A percentile compares a stretch with the other conserved stretches of the same genome.
phyloP scores from a whole-genome alignment of 2,329 filamentous ascomycete species.

The Verticillium zaregamsianum region DNA sequence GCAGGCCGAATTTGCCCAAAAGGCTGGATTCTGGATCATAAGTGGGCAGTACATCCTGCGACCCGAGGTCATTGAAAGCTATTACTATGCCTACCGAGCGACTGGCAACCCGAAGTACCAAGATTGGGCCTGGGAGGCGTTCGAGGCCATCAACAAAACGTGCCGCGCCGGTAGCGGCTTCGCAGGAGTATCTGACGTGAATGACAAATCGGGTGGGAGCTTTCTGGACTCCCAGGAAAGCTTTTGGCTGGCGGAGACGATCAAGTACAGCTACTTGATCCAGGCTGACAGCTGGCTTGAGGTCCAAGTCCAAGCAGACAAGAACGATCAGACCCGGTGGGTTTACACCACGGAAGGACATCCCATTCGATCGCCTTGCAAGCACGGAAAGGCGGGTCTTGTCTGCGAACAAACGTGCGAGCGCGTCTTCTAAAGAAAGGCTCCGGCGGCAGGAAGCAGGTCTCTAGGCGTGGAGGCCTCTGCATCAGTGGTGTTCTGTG shows the following conservation, averaged over 20 bases:
- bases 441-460: too few species aligned
- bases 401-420: neutral
- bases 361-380: slow-evolving; percentile 23
- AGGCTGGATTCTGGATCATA: slow-evolving; percentile 68
- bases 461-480: too few species aligned
- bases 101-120: slow-evolving; percentile 74
- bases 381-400: neutral
- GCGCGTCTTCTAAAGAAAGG: neutral
- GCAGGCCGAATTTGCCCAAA: slow-evolving; percentile 57
- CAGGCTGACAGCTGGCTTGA: slow-evolving; percentile 57
- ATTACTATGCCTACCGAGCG: slow-evolving; percentile 81
- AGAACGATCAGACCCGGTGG: slow-evolving; percentile 35
- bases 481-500: neutral
- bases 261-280: slow-evolving; percentile 81
- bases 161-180: slow-evolving; percentile 64
- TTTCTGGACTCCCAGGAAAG: slow-evolving; percentile 74
- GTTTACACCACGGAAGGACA: slow-evolving; percentile 49
- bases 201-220: slow-evolving; percentile 53
- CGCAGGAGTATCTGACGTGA: slow-evolving; percentile 63
- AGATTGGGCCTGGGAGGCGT: slow-evolving; percentile 80
- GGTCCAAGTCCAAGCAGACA: slow-evolving; percentile 42
- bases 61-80: slow-evolving; percentile 78
- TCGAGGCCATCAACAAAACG: slow-evolving; percentile 61
- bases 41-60: slow-evolving; percentile 62
- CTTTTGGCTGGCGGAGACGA: slow-evolving; percentile 81